Evolutionary conservation across 2,329 filamentous ascomycete genomes (phyloP), one percentile per base, ranked within the genome.

Genomic region (Aspergillus sp.): DNA sequence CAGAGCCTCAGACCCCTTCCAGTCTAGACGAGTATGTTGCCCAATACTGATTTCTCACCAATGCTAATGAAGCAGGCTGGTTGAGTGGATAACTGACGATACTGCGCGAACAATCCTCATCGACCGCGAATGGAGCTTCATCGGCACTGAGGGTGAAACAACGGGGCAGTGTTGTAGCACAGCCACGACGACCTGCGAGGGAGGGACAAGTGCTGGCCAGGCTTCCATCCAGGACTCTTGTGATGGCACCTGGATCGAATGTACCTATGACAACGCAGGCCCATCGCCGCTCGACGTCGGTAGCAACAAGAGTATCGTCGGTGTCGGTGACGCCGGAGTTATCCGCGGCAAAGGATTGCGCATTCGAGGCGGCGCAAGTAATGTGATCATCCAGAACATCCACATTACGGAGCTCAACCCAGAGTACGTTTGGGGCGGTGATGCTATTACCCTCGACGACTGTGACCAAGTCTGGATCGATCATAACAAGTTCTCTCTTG

Each of bases 301-400:
- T 36, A 83, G 79, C 59, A 82, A 86, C 79, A 86, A 87, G 78
- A 81, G 78, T 22, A 66, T 87, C 53, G 64, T 86, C 48, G 83
- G 84, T 18, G 71, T 78, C 55, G 83, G 83, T 55, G 72, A 66
- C 65, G 74, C 76, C 58, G 83, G 82, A 66, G 68, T 84, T n/a
- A 83, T 86, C 66, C 80, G 78, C 66, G 83, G 83, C 64, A 85
- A 84, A 75, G 83, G 83, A 53, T 70, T 85, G 20, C 78, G 81
- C 30, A 75, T 83, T 15, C 70, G 74, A 53, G 71, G 66, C 62
- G 74, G 74, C 53, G 76, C 75, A 26, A 78, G 70, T 65, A 85
- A 86, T 71, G 73, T 88, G 66, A 86, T 87, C 67, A 81, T 86
- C 66, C 85, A 84, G 62, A 60, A 60, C 44, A 55, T 60, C 15